A percentile compares a stretch with the other conserved stretches of the same genome.
Conservation (phyloP, 164 flowering plant genomes). For the Magnolia kwangsiensis region DNA sequence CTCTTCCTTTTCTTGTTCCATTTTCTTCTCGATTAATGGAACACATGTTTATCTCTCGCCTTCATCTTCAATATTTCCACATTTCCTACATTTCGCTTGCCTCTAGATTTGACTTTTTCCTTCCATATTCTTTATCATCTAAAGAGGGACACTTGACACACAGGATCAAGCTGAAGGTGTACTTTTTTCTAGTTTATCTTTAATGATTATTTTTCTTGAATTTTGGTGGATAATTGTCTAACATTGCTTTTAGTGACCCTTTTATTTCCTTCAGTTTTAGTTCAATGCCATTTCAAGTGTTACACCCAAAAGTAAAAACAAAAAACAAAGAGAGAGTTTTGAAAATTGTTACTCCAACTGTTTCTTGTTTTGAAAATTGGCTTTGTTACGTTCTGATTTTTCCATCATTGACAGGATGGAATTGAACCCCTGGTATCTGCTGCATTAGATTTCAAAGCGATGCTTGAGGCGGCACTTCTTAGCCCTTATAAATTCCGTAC, state of each 20-base stretch:
- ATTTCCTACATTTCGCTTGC: not conserved
- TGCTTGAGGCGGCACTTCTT: slow-evolving; percentile 39
- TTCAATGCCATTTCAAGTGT: not conserved
- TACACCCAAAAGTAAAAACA: not conserved
- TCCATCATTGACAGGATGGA: slow-evolving; percentile 17
- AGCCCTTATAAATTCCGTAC: slow-evolving; percentile 31
- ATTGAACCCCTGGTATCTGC: slow-evolving; percentile 29
- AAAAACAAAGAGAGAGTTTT: no score
- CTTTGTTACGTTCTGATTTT: not conserved
- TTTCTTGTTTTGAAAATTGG: not conserved
- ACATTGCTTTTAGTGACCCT: not conserved
- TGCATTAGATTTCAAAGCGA: slow-evolving; percentile 31
- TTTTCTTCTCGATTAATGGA: not conserved
- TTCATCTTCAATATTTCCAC: not conserved
- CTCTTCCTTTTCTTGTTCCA: not conserved
- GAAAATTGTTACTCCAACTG: not conserved
- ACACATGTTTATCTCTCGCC: not conserved
- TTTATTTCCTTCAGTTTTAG: not conserved
- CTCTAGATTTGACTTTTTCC: not conserved
- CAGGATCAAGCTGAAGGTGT: not conserved
- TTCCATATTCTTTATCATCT: not conserved
- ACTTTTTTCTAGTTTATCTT: not conserved
- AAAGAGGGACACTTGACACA: not conserved
- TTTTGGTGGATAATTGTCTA: no score
- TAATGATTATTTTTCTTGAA: not conserved